Evolutionary conservation across 495 filamentous ascomycete genomes (phyloP).

Genomic region (Collariella sp.): DNA sequence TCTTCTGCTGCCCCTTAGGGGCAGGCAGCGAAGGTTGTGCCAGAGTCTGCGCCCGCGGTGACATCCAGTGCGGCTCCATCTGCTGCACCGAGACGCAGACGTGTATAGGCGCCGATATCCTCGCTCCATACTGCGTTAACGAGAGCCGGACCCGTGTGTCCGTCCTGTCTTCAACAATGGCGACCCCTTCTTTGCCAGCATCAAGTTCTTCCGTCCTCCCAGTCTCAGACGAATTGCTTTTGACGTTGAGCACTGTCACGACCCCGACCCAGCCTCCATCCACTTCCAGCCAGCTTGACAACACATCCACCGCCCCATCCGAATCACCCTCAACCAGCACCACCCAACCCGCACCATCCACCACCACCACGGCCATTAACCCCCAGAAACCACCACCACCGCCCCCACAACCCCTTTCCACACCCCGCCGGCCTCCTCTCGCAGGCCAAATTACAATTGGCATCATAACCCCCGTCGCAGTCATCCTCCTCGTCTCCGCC

Average conservation of each 20-base stretch:
- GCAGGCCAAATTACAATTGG: slow-evolving; percentile 6
- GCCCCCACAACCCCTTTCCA: not conserved
- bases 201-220: not conserved
- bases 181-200: not conserved
- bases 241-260: not conserved
- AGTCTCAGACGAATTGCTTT: not conserved
- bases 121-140: slow-evolving; percentile 11
- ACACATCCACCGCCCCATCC: not conserved
- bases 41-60: slow-evolving; percentile 17
- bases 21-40: slow-evolving; percentile 8
- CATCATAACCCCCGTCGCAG: slow-evolving; percentile 1
- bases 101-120: slow-evolving; percentile 11
- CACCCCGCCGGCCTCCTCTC: not conserved
- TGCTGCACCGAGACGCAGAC: slow-evolving; percentile 18
- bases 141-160: not conserved
- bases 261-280: not conserved
- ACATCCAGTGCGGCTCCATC: slow-evolving; percentile 20
- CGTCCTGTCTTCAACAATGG: not conserved
- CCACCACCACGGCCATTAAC: not conserved
- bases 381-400: not conserved
- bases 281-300: too few relatives aligned
- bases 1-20: slow-evolving; percentile 15
- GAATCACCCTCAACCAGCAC: not conserved
- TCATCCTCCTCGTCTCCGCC: not conserved
- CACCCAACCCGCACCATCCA: not conserved